These are phyloP conservation scores for Backusella parvicylindrica DNA, from an alignment of 192 early-diverging fungal genomes.

Conservation along the genomic window DNA sequence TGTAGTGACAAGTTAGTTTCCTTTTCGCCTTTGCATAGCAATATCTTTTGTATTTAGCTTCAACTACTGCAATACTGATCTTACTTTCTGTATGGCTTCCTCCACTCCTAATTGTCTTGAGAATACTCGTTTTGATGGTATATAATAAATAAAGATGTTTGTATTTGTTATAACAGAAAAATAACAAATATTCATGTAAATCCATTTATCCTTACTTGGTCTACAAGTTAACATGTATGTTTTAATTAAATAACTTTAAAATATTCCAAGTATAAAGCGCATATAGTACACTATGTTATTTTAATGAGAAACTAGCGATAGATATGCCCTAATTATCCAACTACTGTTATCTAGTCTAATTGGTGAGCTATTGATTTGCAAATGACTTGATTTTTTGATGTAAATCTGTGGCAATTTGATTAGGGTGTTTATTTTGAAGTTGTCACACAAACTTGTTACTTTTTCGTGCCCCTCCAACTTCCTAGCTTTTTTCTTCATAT, in stretches of 20 bases:
- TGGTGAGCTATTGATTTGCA: conserved; percentile 12
- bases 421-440: conserved; percentile 12
- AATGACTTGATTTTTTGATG: conserved; percentile 9
- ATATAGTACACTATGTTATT: conserved; percentile 8
- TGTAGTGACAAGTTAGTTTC: conserved; percentile 6
- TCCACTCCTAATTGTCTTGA: conserved; percentile 9
- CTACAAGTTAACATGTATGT: conserved; percentile 16
- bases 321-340: conserved; percentile 6
- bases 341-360: conserved; percentile 13
- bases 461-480: conserved; percentile 9
- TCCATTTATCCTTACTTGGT: conserved; percentile 16
- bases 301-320: conserved; percentile 11
- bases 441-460: not conserved
- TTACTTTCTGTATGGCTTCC: conserved; percentile 12
- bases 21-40: conserved; percentile 10
- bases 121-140: conserved; percentile 9
- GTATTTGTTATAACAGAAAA: conserved; percentile 17
- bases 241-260: conserved; percentile 15
- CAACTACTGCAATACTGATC: conserved; percentile 9
- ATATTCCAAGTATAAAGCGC: conserved; percentile 19
- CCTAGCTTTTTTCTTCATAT: conserved; percentile 11
- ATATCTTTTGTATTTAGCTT: conserved; percentile 12
- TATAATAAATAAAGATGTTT: conserved; percentile 16
- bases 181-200: conserved; percentile 16
- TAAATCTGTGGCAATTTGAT: conserved; percentile 7